Evolutionary conservation across 2,329 filamentous ascomycete genomes (phyloP).

Genomic region (Trichoderma gracile): DNA sequence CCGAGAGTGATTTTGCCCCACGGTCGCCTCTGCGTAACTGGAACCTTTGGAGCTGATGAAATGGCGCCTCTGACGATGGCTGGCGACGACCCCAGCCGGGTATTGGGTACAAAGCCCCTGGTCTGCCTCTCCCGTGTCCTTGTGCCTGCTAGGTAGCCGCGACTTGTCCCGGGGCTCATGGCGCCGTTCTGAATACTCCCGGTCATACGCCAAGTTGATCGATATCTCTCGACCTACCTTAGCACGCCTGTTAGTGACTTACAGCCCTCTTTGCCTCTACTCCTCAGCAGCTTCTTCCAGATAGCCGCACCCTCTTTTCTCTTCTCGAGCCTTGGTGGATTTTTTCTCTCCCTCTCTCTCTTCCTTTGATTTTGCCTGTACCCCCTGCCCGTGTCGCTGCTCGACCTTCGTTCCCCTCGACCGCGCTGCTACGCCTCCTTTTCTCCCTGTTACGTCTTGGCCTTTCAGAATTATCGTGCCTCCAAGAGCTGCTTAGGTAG

Average conservation of each 20-base stretch:
- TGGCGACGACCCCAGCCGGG: background rate
- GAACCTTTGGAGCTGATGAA: background rate
- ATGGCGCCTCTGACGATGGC: background rate
- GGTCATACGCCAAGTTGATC: slow-evolving; percentile 10
- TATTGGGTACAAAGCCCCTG: background rate
- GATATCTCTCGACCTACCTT: background rate
- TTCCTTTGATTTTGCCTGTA: background rate
- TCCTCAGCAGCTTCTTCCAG: slow-evolving; percentile 2
- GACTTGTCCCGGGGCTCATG: background rate
- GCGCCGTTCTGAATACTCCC: background rate
- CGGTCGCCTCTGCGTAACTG: background rate
- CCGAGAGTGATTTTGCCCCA: background rate
- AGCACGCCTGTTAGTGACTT: slow-evolving; percentile 7
- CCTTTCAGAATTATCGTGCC: background rate
- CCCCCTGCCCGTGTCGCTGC: background rate
- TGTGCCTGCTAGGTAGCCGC: background rate
- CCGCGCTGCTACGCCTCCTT: background rate
- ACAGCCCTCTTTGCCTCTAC: slow-evolving; percentile 13
- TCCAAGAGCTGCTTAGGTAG: slow-evolving; percentile 1
- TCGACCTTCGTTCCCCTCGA: background rate
- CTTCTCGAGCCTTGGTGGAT: background rate
- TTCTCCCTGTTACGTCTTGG: background rate
- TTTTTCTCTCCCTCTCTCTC: background rate
- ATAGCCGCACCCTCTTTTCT: slow-evolving; percentile 3
- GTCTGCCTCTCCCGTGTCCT: background rate